Conservation (phyloP, 345 rosid genomes). For the Citrus hindsii region DNA sequence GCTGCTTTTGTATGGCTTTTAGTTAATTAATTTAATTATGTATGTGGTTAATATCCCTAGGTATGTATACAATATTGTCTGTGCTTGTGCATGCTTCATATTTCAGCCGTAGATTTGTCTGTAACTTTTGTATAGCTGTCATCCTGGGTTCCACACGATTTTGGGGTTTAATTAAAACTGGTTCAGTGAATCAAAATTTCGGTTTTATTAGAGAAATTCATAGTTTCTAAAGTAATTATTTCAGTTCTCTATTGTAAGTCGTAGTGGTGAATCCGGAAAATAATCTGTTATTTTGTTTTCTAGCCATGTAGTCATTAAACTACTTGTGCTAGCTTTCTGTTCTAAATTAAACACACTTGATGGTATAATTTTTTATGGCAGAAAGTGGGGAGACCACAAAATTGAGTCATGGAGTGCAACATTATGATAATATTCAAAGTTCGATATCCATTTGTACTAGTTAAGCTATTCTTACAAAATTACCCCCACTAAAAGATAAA, state of each 20-base stretch:
- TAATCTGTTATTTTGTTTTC: neutral
- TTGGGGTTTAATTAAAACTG: neutral
- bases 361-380: too few species aligned
- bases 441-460: too few species aligned
- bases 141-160: neutral
- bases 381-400: too few species aligned
- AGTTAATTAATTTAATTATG: too few species aligned
- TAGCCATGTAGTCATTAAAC: neutral
- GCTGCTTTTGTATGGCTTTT: too few species aligned
- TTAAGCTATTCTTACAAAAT: too few species aligned
- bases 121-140: slow-evolving; percentile 15
- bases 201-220: neutral
- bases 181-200: slow-evolving; percentile 6
- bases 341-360: neutral
- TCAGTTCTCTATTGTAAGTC: neutral
- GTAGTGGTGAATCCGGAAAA: neutral
- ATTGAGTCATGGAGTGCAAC: too few species aligned
- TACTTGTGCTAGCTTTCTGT: neutral
- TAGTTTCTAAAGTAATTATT: neutral
- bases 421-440: too few species aligned
- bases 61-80: neutral
- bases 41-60: slow-evolving; percentile 2
- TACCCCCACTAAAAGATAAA: too few species aligned
- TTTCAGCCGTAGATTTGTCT: slow-evolving; percentile 4
- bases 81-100: neutral